A percentile compares a stretch with the other conserved stretches of the same genome.
These are phyloP conservation scores for Zygoascus hellenicus DNA, from an alignment of 1,139 yeast species.

Conservation along the genomic window DNA sequence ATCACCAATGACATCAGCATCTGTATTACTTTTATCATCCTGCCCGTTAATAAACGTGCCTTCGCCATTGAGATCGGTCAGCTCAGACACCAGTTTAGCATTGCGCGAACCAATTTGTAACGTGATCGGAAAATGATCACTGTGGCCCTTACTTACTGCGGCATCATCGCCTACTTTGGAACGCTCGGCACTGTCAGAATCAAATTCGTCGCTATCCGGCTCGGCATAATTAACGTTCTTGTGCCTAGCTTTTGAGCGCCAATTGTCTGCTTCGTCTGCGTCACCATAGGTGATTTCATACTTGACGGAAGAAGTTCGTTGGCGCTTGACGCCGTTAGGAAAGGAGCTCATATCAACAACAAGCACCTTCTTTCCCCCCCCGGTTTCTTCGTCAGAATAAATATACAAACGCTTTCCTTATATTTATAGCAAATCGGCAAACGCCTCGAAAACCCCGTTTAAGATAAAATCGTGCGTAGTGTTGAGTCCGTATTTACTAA, in stretches of 20 bases:
- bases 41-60: conserved; percentile 9
- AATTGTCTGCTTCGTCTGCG: conserved; percentile 4
- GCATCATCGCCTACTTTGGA: conserved; percentile 9
- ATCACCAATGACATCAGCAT: conserved; percentile 10
- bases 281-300: conserved; percentile 11
- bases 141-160: conserved; percentile 8
- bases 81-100: conserved; percentile 16
- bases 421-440: too few relatives aligned
- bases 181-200: conserved; percentile 4
- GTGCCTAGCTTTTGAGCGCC: conserved; percentile 11
- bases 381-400: too few relatives aligned
- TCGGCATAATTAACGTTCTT: conserved; percentile 18
- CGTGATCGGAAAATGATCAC: conserved; percentile 18
- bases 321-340: conserved; percentile 10
- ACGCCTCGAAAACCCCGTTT: too few relatives aligned
- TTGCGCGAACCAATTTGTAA: conserved; percentile 19
- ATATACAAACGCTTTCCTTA: too few relatives aligned
- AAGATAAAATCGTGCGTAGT: too few relatives aligned
- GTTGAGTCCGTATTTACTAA: too few relatives aligned
- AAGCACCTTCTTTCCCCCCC: too few relatives aligned
- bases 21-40: conserved; percentile 22
- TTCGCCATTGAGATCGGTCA: conserved; percentile 14
- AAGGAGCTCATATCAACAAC: too few relatives aligned
- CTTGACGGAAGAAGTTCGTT: conserved; percentile 10
- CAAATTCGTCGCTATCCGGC: conserved; percentile 17